phyloP scores from a whole-genome alignment of 2,329 filamentous ascomycete genomes.

The Paecilomyces variotii region DNA sequence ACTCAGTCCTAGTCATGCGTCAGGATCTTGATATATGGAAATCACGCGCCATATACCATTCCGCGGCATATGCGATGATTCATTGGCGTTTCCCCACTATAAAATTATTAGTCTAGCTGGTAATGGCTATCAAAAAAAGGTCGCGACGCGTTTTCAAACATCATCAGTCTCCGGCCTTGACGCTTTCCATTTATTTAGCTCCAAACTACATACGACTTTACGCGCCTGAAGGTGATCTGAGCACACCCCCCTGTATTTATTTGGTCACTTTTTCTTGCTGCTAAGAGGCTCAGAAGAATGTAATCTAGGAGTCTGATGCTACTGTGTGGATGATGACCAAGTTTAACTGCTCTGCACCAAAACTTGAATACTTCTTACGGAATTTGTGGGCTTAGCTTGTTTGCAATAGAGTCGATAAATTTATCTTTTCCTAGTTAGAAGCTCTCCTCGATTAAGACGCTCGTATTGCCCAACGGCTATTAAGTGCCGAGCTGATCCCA shows the following conservation, averaged over 20 bases:
- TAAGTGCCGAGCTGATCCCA: not conserved
- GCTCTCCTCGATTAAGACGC: too few relatives aligned
- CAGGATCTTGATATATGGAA: not conserved
- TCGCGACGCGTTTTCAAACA: too few relatives aligned
- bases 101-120: too few relatives aligned
- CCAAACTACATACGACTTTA: too few relatives aligned
- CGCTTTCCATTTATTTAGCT: too few relatives aligned
- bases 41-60: not conserved
- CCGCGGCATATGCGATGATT: not conserved
- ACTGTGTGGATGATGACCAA: not conserved
- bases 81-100: too few relatives aligned
- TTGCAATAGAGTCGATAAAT: too few relatives aligned
- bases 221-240: too few relatives aligned
- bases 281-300: not conserved
- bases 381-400: not conserved
- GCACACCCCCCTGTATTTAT: not conserved
- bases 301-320: not conserved
- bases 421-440: too few relatives aligned
- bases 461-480: not conserved
- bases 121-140: too few relatives aligned
- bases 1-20: not conserved
- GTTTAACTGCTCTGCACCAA: not conserved
- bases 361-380: not conserved
- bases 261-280: not conserved
- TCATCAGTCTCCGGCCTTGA: too few relatives aligned